A percentile compares a stretch with the other conserved stretches of the same genome.
phyloP scores from a whole-genome alignment of 2,329 filamentous ascomycete species.

The Penicillium sp. region DNA sequence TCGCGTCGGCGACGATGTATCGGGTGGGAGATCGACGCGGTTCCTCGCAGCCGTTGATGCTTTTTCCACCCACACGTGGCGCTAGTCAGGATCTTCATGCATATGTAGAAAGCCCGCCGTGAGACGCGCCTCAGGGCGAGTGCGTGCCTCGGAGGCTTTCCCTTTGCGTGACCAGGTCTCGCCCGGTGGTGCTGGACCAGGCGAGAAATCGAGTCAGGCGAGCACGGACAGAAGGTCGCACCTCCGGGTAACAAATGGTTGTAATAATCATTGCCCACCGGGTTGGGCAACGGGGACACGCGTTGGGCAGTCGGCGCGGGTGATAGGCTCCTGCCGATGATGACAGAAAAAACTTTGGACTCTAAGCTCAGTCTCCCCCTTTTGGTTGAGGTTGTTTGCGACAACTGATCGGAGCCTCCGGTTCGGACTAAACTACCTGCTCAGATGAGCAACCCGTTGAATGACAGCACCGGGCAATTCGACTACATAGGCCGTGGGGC shows the following conservation, averaged over 20 bases:
- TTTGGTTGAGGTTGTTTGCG: no score
- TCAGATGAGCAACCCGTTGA: no score
- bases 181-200: not conserved
- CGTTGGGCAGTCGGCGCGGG: conserved; percentile 12
- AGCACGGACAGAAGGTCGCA: conserved; percentile 3
- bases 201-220: conserved; percentile 5
- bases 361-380: conserved; percentile 12
- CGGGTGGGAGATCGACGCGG: conserved; percentile 38
- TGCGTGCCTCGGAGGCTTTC: not conserved
- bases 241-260: conserved; percentile 13
- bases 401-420: no score
- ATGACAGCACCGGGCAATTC: no score
- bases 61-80: conserved; percentile 38
- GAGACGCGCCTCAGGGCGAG: not conserved
- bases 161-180: not conserved
- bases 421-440: no score
- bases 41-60: conserved; percentile 40
- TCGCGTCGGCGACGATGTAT: conserved; percentile 21
- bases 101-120: no score
- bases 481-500: conserved; percentile 1
- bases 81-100: conserved; percentile 40
- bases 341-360: conserved; percentile 3
- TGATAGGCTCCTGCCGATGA: conserved; percentile 8
- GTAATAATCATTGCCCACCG: conserved; percentile 9
- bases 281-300: conserved; percentile 5